A percentile compares a stretch with the other conserved stretches of the same genome.
Evolutionary conservation across 2,329 filamentous ascomycete genomes (phyloP).

Genomic region (Delphinella strobiligena): DNA sequence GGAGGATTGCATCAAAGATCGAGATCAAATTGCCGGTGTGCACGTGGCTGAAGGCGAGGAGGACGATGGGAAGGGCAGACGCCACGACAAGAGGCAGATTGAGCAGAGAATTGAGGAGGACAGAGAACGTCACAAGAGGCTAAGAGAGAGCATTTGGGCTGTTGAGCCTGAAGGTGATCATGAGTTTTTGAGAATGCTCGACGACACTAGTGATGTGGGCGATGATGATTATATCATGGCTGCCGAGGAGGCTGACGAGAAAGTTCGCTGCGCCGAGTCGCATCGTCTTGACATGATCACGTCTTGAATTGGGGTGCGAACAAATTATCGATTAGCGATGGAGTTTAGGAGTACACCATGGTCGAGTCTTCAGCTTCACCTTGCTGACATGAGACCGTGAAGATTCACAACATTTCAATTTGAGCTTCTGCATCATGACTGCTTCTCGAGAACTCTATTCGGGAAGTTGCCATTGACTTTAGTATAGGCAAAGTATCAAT

Average conservation of each 20-base stretch:
- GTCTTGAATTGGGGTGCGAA: too few species aligned
- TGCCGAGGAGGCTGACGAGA: constrained; percentile 57
- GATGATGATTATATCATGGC: constrained; percentile 74
- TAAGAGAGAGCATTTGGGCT: constrained; percentile 89
- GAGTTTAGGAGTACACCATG: too few species aligned
- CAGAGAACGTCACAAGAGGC: constrained; percentile 81
- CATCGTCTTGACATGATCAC: too few species aligned
- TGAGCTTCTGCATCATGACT: too few species aligned
- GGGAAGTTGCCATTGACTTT: too few species aligned
- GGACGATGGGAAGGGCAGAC: constrained; percentile 19
- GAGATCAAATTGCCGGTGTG: constrained; percentile 38
- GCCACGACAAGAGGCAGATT: constrained; percentile 73
- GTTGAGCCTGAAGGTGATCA: constrained; percentile 45
- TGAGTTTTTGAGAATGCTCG: constrained; percentile 74
- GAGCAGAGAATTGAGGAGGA: constrained; percentile 97
- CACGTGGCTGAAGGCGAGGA: constrained; percentile 8
- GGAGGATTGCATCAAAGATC: constrained; percentile 68
- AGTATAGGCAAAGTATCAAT: too few species aligned
- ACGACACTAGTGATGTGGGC: constrained; percentile 73
- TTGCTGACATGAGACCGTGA: too few species aligned
- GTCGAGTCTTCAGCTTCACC: too few species aligned
- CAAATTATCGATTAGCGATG: too few species aligned
- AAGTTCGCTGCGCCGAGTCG: constrained; percentile 34
- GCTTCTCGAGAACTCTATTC: too few species aligned
- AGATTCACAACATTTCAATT: too few species aligned